Evolutionary conservation across 2,329 filamentous ascomycete species (phyloP).

Genomic region (Pestalotiopsis sp.): DNA sequence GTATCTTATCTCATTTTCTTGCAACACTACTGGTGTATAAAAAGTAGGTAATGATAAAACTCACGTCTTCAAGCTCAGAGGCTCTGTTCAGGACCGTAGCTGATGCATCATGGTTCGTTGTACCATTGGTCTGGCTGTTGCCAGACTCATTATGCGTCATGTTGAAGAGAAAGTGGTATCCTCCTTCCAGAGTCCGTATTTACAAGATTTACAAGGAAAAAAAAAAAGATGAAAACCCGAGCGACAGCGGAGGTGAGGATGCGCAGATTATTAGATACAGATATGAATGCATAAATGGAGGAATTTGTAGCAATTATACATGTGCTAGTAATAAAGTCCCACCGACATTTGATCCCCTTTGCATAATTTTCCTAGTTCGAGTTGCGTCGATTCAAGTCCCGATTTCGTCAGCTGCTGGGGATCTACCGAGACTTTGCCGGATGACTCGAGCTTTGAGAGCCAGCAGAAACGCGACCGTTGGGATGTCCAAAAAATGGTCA

Average conservation of each 20-base stretch:
- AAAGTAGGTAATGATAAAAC: background rate
- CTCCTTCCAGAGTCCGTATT: background rate
- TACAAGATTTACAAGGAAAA: background rate
- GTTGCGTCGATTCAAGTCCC: background rate
- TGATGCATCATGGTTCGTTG: background rate
- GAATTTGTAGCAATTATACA: background rate
- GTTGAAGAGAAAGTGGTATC: background rate
- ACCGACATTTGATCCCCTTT: background rate
- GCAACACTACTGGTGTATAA: too few species aligned
- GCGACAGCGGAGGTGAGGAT: background rate
- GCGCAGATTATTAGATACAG: background rate
- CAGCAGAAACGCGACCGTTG: background rate
- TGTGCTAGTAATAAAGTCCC: background rate
- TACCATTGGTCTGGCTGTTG: background rate
- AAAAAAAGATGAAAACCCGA: background rate
- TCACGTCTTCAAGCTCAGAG: constrained; percentile 50
- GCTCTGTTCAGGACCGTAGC: constrained; percentile 37
- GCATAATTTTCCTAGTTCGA: constrained; percentile 6
- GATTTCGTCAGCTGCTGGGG: constrained; percentile 9
- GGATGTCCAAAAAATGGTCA: background rate
- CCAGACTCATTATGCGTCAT: background rate
- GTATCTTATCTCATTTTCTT: background rate
- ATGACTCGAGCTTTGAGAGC: background rate
- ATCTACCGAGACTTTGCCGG: constrained; percentile 17
- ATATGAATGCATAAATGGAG: background rate